These are phyloP conservation scores for Coemansia sp. DNA, from an alignment of 192 early-diverging fungal genomes.

Conservation along the genomic window DNA sequence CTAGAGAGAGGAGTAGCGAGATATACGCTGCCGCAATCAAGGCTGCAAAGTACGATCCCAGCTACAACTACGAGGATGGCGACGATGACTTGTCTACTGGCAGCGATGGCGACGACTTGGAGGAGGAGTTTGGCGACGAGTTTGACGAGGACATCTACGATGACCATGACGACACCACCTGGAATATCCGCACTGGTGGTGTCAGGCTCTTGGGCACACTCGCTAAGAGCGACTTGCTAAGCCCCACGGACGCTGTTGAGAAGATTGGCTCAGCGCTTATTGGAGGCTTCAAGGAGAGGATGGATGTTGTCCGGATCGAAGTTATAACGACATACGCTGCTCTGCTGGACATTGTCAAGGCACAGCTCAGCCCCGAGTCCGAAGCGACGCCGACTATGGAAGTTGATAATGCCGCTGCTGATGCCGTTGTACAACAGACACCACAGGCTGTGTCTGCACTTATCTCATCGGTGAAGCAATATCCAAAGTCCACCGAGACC, in stretches of 20 bases:
- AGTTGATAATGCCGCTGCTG: slow-evolving; percentile 14
- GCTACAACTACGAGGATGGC: slow-evolving; percentile 39
- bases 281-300: slow-evolving; percentile 34
- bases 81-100: slow-evolving; percentile 24
- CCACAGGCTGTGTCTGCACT: slow-evolving; percentile 19
- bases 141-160: slow-evolving; percentile 45
- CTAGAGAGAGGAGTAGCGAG: slow-evolving; percentile 7
- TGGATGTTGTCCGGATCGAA: slow-evolving; percentile 48
- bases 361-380: not conserved
- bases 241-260: slow-evolving; percentile 8
- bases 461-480: slow-evolving; percentile 27
- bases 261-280: slow-evolving; percentile 28
- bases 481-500: slow-evolving; percentile 41
- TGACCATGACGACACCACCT: slow-evolving; percentile 45
- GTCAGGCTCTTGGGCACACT: slow-evolving; percentile 41
- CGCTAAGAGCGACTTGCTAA: slow-evolving; percentile 24
- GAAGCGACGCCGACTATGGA: slow-evolving; percentile 14
- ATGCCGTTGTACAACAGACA: slow-evolving; percentile 21
- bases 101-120: slow-evolving; percentile 28
- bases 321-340: slow-evolving; percentile 33
- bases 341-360: slow-evolving; percentile 9
- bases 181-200: slow-evolving; percentile 41
- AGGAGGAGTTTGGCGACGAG: slow-evolving; percentile 48
- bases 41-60: slow-evolving; percentile 36
- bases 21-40: slow-evolving; percentile 25